Evolutionary conservation across 129 eudicot genomes (phyloP), one percentile per base, ranked within the genome.

Genomic region (Pittosporum tobira): DNA sequence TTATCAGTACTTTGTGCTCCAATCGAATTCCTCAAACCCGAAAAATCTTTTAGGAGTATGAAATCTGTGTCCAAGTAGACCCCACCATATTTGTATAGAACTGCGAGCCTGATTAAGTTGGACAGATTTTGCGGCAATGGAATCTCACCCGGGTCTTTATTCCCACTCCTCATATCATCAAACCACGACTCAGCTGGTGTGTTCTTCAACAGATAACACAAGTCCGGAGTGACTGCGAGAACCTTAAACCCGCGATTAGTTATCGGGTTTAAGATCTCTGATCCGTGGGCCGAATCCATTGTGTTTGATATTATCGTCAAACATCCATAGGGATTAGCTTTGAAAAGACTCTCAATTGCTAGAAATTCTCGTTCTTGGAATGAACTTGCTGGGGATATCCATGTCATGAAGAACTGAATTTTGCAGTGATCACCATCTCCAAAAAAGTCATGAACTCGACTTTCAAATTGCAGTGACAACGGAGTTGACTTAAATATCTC

Each of bases 21-120:
- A 14, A 90, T 85, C 0, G 94, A 65, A 62, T 90, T 90, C 44
- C 75, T 78, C 38, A 90, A 59, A 5, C 75, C 59, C 44, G 83
- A 73, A 40, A 85, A 69, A 63, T 86, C 87, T 53, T 74, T 78
- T 57, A 90, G 38, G 13, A 83, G 44, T 40, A 90, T 72, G 54
- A 90, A 82, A 69, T 90, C 98, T 0, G 84, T 72, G 37, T 90
- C 95, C 16, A 90, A 57, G 62, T 90, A 90, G 12, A 85, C 75
- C 6, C 97, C 97, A 0, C 97, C 95, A 16, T 79, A 90, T 50
- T 80, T 90, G 63, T 85, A 90, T 51, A 90, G 56, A 57, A 76
- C 80, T 6, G 73, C 88, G 1, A 85, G 72, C 18, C 97, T 61
- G 6, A 90, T 59, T 52, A 90, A 64, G 36, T 90, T 90, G 0